Evolutionary conservation across 2,329 filamentous ascomycete species (phyloP).

Genomic region (Hymenoscyphus occultus): DNA sequence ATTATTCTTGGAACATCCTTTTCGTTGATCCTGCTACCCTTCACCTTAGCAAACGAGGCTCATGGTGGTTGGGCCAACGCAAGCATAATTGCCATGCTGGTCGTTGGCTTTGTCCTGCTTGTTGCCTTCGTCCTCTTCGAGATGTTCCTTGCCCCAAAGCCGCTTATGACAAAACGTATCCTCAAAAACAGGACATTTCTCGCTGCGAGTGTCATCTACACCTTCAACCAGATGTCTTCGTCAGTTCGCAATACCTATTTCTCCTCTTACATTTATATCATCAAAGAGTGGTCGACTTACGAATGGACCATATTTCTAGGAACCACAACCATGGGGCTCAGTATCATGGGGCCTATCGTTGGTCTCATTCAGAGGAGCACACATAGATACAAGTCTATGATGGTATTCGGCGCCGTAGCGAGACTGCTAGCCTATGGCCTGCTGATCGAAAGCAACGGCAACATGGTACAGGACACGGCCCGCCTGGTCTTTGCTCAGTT

Average conservation of each 20-base stretch:
- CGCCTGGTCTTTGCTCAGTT: constrained; percentile 59
- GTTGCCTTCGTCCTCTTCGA: constrained; percentile 57
- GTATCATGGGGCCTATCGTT: constrained; percentile 37
- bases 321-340: constrained; percentile 48
- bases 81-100: constrained; percentile 49
- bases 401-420: constrained; percentile 20
- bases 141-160: constrained; percentile 51
- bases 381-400: constrained; percentile 24
- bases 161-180: constrained; percentile 54
- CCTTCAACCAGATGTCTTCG: constrained; percentile 42
- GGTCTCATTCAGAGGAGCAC: constrained; percentile 40
- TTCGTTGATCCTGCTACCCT: constrained; percentile 65
- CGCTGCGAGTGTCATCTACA: constrained; percentile 35
- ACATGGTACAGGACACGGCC: constrained; percentile 47
- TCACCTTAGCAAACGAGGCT: constrained; percentile 51
- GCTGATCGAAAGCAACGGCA: constrained; percentile 54
- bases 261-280: constrained; percentile 57
- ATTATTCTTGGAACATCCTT: constrained; percentile 31
- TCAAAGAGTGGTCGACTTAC: constrained; percentile 33
- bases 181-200: constrained; percentile 39
- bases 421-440: constrained; percentile 49
- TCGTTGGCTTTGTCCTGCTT: constrained; percentile 56
- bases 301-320: constrained; percentile 50
- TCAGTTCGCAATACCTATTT: constrained; percentile 54
- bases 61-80: constrained; percentile 24